Conservation (phyloP, 768 basidiomycete genomes). For the Solioccasus polychromus region DNA sequence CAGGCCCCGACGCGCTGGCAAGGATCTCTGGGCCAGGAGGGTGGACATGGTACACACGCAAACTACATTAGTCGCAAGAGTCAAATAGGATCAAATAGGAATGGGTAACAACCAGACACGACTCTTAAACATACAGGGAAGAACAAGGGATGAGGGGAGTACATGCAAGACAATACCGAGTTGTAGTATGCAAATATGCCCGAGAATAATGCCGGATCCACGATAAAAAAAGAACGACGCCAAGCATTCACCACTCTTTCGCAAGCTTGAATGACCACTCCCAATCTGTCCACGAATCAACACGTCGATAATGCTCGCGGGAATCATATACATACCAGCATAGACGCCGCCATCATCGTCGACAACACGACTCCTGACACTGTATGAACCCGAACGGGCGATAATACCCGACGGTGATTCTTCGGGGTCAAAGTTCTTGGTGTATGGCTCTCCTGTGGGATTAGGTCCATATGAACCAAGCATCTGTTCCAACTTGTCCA, state of each 20-base stretch:
- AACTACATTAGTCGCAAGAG: slow-evolving; percentile 6
- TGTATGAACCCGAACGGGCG: slow-evolving; percentile 78
- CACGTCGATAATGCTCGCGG: neutral
- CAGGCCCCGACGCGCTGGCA: slow-evolving; percentile 1
- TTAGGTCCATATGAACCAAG: slow-evolving; percentile 88
- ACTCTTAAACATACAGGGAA: slow-evolving; percentile 19
- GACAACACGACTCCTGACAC: slow-evolving; percentile 75
- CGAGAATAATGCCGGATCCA: slow-evolving; percentile 24
- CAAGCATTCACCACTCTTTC: slow-evolving; percentile 75
- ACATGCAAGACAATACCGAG: slow-evolving; percentile 26
- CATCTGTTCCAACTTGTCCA: slow-evolving; percentile 93
- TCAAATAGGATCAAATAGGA: neutral
- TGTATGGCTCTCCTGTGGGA: slow-evolving; percentile 60
- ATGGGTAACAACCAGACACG: slow-evolving; percentile 10
- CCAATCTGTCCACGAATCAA: slow-evolving; percentile 28
- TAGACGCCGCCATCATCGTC: slow-evolving; percentile 86
- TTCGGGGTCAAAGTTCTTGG: slow-evolving; percentile 74
- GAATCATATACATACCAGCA: slow-evolving; percentile 54
- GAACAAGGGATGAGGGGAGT: slow-evolving; percentile 10
- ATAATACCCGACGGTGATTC: slow-evolving; percentile 76
- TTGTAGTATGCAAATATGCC: slow-evolving; percentile 30
- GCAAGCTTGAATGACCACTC: slow-evolving; percentile 86
- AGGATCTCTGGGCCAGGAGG: slow-evolving; percentile 1
- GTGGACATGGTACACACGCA: slow-evolving; percentile 1
- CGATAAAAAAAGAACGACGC: slow-evolving; percentile 5